These are phyloP conservation scores for Amorphotheca resinae DNA, from an alignment of 495 filamentous ascomycete genomes.

Conservation along the genomic window DNA sequence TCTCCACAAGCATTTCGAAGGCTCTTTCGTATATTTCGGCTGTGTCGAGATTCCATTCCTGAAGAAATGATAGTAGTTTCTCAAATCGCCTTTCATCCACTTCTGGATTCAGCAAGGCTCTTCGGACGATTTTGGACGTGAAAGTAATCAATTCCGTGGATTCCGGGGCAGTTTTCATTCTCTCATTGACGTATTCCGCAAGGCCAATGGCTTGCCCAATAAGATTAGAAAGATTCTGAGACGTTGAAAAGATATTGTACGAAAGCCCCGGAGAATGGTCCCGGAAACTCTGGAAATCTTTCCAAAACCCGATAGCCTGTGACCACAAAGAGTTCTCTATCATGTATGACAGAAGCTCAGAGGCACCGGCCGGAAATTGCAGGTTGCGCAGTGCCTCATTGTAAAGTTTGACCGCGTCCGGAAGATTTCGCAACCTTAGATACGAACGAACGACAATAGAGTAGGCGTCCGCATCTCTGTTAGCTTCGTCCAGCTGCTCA, in stretches of 20 bases:
- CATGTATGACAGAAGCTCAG: constrained; percentile 23
- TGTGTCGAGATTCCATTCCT: constrained; percentile 3
- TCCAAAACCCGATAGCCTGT: constrained; percentile 4
- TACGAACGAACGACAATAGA: constrained; percentile 13
- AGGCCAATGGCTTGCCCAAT: background rate
- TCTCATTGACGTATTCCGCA: constrained; percentile 2
- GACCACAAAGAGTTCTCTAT: constrained; percentile 21
- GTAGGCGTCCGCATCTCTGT: constrained; percentile 4
- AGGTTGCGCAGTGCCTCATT: constrained; percentile 14
- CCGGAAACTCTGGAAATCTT: constrained; percentile 12
- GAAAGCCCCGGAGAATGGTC: background rate
- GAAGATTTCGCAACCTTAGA: constrained; percentile 19
- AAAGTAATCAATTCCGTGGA: background rate
- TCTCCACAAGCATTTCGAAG: constrained; percentile 1
- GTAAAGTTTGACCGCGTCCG: constrained; percentile 26
- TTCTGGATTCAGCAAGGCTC: constrained; percentile 1
- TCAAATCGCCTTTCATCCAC: constrained; percentile 1
- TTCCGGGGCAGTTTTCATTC: background rate
- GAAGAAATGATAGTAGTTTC: constrained; percentile 4
- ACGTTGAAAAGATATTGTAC: background rate
- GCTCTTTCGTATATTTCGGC: constrained; percentile 2
- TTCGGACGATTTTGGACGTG: constrained; percentile 3
- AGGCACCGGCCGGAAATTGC: constrained; percentile 20
- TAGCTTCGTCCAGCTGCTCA: constrained; percentile 12
- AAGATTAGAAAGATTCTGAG: constrained; percentile 4